Evolutionary conservation across 306 rosid species (phyloP).

Genomic region (apple (Malus domestica)): DNA sequence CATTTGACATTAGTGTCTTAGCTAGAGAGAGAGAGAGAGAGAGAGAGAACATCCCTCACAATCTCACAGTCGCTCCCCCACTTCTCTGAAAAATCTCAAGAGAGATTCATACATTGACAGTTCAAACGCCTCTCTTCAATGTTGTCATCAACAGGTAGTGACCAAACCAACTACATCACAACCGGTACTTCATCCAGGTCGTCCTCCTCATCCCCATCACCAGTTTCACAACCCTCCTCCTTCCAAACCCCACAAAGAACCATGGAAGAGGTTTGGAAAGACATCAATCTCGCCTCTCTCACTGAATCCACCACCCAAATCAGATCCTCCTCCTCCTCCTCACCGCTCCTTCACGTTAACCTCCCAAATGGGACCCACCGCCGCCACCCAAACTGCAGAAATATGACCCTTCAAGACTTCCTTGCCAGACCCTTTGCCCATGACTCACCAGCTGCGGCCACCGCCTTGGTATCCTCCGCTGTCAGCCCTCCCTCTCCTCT

Average conservation of each 20-base stretch:
- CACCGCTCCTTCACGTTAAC: neutral
- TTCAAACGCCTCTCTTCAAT: neutral
- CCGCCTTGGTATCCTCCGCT: constrained; percentile 1
- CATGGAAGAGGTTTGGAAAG: constrained; percentile 83
- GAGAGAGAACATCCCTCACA: too few relatives aligned
- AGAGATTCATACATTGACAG: neutral
- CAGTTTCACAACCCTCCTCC: neutral
- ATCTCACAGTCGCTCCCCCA: too few relatives aligned
- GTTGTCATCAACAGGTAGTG: constrained; percentile 7
- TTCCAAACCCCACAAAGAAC: neutral
- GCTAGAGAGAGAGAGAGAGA: too few relatives aligned
- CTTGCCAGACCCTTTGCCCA: constrained; percentile 36
- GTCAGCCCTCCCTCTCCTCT: constrained; percentile 1
- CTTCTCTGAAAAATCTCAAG: neutral
- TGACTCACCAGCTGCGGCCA: constrained; percentile 11
- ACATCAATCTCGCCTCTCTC: constrained; percentile 43
- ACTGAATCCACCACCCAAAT: constrained; percentile 5
- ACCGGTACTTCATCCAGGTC: neutral
- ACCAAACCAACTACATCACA: neutral
- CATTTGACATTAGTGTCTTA: neutral
- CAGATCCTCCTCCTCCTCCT: neutral
- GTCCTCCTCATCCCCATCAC: constrained; percentile 2
- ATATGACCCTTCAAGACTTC: constrained; percentile 54
- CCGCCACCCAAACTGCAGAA: constrained; percentile 10
- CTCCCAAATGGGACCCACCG: neutral